Evolutionary conservation across 1,284 basidiomycete species (phyloP).

Genomic region (Cryptococcus sp.): DNA sequence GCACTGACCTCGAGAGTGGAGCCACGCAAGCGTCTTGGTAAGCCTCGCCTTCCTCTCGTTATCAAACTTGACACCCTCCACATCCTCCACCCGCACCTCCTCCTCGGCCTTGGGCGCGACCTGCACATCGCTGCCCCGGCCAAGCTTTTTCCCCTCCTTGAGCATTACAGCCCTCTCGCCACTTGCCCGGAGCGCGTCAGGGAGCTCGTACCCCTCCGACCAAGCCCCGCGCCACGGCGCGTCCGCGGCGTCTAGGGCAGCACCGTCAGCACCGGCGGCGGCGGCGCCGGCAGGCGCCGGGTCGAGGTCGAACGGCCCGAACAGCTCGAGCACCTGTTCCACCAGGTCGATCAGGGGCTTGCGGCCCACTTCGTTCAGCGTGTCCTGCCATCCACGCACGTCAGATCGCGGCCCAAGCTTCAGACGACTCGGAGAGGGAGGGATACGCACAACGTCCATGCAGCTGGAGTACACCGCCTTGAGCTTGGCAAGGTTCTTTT

Average conservation of each 20-base stretch:
- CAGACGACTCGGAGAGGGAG: background rate
- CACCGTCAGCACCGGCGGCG: too few relatives aligned
- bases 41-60: slow-evolving; percentile 43
- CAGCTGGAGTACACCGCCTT: slow-evolving; percentile 78
- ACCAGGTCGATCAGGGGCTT: slow-evolving; percentile 52
- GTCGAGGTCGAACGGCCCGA: slow-evolving; percentile 41
- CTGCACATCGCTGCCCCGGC: background rate
- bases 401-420: background rate
- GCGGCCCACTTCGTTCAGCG: slow-evolving; percentile 51
- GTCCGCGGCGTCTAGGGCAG: slow-evolving; percentile 7
- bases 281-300: slow-evolving; percentile 28
- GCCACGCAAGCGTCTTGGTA: slow-evolving; percentile 77
- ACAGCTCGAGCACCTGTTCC: slow-evolving; percentile 44
- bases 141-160: slow-evolving; percentile 13
- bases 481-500: slow-evolving; percentile 70
- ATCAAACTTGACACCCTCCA: slow-evolving; percentile 54
- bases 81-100: slow-evolving; percentile 3
- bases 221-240: slow-evolving; percentile 34
- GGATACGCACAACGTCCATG: slow-evolving; percentile 60
- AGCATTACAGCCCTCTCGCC: slow-evolving; percentile 16
- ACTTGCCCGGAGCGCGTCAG: slow-evolving; percentile 27
- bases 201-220: slow-evolving; percentile 31
- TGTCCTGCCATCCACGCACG: slow-evolving; percentile 27
- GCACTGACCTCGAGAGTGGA: slow-evolving; percentile 73
- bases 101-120: slow-evolving; percentile 1